Percentiles rank a stretch among this genome's conserved stretches.
These are phyloP conservation scores for Verbena officinalis DNA, from an alignment of 257 asterid genomes.

Conservation along the genomic window DNA sequence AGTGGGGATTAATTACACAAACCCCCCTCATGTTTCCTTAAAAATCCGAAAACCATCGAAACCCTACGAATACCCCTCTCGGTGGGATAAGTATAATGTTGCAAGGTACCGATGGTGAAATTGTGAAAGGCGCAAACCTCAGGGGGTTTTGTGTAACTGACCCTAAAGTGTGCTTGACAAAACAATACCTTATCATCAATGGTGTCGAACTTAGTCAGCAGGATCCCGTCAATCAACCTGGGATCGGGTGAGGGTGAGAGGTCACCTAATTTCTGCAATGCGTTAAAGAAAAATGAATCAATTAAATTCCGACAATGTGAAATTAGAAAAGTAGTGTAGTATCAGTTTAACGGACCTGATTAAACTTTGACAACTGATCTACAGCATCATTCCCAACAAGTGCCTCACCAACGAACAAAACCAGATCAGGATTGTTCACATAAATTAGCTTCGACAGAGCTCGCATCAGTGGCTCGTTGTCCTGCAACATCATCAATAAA, in stretches of 20 bases:
- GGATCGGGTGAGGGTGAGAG: constrained; percentile 86
- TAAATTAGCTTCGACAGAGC: constrained; percentile 92
- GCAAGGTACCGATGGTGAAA: constrained; percentile 7
- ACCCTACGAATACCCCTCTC: too few relatives aligned
- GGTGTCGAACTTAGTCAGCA: constrained; percentile 92
- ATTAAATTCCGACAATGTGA: background rate
- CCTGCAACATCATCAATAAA: constrained; percentile 47
- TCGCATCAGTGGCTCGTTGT: constrained; percentile 96
- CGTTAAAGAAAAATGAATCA: constrained; percentile 27
- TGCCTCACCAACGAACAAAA: constrained; percentile 97
- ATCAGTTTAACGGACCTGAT: constrained; percentile 69
- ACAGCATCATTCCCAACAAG: constrained; percentile 98
- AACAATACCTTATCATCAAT: constrained; percentile 87
- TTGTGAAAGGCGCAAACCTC: background rate
- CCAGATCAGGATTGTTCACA: constrained; percentile 79
- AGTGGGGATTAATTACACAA: background rate
- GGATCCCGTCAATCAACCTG: constrained; percentile 90
- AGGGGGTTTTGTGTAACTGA: too few relatives aligned
- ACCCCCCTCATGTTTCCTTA: too few relatives aligned
- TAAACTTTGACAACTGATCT: constrained; percentile 88
- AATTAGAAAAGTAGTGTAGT: background rate
- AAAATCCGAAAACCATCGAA: too few relatives aligned
- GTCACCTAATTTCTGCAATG: constrained; percentile 83
- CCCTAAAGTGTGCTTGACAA: too few relatives aligned
- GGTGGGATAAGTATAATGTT: too few relatives aligned